A percentile compares a stretch with the other conserved stretches of the same genome.
Evolutionary conservation across 441 rosid species (phyloP).

Genomic region (Croton laevigatus): DNA sequence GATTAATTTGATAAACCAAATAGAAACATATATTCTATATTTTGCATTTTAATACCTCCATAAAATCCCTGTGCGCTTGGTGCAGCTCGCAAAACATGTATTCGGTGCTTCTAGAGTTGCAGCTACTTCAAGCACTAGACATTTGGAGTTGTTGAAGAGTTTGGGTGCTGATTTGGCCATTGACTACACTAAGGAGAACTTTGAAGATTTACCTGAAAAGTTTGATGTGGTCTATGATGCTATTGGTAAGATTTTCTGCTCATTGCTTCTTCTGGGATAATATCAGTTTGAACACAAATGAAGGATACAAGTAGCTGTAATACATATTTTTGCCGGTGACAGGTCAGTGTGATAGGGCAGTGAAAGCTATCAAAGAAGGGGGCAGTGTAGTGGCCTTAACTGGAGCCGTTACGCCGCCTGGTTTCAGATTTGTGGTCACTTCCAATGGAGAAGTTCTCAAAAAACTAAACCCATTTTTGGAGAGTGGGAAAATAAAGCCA

Average conservation of each 20-base stretch:
- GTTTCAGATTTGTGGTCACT: conserved; percentile 83
- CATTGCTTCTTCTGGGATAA: not conserved
- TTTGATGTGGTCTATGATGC: conserved; percentile 84
- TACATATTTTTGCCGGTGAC: conserved; percentile 7
- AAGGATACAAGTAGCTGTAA: no score
- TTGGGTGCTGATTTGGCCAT: conserved; percentile 84
- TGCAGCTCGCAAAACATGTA: conserved; percentile 80
- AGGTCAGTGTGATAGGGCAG: conserved; percentile 89
- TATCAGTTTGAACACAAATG: not conserved
- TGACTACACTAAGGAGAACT: conserved; percentile 80
- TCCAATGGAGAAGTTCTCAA: conserved; percentile 71
- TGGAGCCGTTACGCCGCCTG: conserved; percentile 78
- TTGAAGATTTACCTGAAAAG: conserved; percentile 75
- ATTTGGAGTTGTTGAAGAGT: conserved; percentile 66
- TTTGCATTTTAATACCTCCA: not conserved
- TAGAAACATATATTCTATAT: not conserved
- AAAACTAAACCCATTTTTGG: conserved; percentile 71
- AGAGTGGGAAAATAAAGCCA: conserved; percentile 81
- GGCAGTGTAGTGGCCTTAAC: conserved; percentile 89
- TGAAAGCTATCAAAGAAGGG: conserved; percentile 75
- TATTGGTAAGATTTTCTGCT: conserved; percentile 46
- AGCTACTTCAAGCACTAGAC: conserved; percentile 76
- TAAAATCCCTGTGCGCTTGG: not conserved
- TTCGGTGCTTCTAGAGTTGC: conserved; percentile 86
- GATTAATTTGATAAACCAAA: not conserved